Evolutionary conservation across 2,329 filamentous ascomycete species (phyloP).

Genomic region (Cercospora sojina): DNA sequence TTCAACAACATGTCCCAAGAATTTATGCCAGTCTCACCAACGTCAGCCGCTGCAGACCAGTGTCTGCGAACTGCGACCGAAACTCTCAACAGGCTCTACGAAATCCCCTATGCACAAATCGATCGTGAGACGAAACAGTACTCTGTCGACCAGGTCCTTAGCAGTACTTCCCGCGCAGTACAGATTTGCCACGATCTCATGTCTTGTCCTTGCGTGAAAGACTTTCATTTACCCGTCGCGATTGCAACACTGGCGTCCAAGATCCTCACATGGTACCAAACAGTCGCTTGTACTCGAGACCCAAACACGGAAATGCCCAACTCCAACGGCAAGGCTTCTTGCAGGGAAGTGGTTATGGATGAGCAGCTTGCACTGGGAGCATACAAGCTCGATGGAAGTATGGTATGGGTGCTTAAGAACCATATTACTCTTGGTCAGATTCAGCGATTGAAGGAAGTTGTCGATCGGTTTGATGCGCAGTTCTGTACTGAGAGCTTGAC

Average conservation of each 20-base stretch:
- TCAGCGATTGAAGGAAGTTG: conserved; percentile 20
- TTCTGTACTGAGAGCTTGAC: conserved; percentile 9
- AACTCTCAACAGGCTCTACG: conserved; percentile 22
- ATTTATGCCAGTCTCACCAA: not conserved
- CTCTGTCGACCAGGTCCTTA: conserved; percentile 23
- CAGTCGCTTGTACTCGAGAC: conserved; percentile 20
- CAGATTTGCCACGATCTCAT: conserved; percentile 22
- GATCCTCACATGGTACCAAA: conserved; percentile 23
- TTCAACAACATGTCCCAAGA: not conserved
- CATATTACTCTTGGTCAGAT: conserved; percentile 24
- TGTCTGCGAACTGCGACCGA: conserved; percentile 22
- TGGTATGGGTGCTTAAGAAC: conserved; percentile 22
- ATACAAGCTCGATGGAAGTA: conserved; percentile 20
- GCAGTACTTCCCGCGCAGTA: conserved; percentile 17
- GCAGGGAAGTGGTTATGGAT: conserved; percentile 21
- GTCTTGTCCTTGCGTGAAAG: conserved; percentile 21
- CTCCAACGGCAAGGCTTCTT: not conserved
- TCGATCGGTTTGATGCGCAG: conserved; percentile 10
- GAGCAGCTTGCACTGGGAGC: conserved; percentile 17
- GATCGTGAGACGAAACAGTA: conserved; percentile 16
- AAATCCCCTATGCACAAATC: conserved; percentile 18
- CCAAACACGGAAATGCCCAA: not conserved
- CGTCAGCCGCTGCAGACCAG: conserved; percentile 1
- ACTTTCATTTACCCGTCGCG: conserved; percentile 21
- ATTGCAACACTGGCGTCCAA: conserved; percentile 22